Conservation (phyloP, 2,329 filamentous ascomycete genomes). For the Magnaporthiopsis rhizophila region DNA sequence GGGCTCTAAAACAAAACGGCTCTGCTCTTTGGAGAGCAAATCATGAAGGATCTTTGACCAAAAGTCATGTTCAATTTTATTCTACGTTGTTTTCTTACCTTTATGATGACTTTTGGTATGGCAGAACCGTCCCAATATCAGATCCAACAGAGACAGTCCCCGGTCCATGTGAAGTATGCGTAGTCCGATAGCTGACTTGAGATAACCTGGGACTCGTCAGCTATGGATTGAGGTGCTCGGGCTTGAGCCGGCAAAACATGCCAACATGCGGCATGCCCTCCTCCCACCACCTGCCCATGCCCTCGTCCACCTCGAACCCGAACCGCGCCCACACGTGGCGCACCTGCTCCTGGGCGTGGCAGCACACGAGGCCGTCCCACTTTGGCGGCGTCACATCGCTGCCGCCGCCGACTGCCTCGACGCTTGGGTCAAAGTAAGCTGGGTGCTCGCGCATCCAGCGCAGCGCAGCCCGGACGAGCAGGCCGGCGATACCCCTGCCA, state of each 20-base stretch:
- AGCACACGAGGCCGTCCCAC: conserved; percentile 69
- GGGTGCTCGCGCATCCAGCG: conserved; percentile 60
- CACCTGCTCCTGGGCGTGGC: conserved; percentile 68
- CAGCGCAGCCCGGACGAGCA: conserved; percentile 60
- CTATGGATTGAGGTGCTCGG: conserved; percentile 15
- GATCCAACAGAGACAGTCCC: too few relatives aligned
- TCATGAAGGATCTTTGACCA: conserved; percentile 5
- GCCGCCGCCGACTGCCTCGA: not conserved
- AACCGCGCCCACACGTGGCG: conserved; percentile 58
- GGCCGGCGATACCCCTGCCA: conserved; percentile 53
- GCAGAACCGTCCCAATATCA: too few relatives aligned
- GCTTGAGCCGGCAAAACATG: conserved; percentile 57
- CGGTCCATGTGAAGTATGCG: too few relatives aligned
- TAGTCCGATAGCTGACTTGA: too few relatives aligned
- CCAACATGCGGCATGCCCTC: conserved; percentile 80
- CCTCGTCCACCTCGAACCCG: conserved; percentile 67
- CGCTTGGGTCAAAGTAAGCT: conserved; percentile 39
- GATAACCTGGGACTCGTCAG: not conserved
- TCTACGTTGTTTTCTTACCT: not conserved
- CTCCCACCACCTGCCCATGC: conserved; percentile 71
- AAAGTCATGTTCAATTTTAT: not conserved
- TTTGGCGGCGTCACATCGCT: conserved; percentile 16
- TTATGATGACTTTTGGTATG: not conserved
- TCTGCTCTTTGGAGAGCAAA: conserved; percentile 25
- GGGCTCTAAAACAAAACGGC: conserved; percentile 29